A percentile compares a stretch with the other conserved stretches of the same genome.
Conservation (phyloP, 306 rosid genomes). For the Vigna trinervia region DNA sequence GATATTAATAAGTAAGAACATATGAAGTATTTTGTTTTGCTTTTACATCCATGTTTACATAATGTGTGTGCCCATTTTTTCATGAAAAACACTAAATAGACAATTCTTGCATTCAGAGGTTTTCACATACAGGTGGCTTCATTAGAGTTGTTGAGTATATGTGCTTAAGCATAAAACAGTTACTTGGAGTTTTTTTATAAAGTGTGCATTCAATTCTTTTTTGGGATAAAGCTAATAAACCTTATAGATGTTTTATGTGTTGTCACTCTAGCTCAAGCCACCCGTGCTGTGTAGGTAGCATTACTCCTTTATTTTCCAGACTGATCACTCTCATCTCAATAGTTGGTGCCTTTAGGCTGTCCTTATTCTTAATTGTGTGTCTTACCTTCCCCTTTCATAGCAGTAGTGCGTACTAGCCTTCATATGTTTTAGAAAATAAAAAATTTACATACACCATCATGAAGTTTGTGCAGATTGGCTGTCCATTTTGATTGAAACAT, state of each 20-base stretch:
- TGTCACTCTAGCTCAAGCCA: constrained; percentile 15
- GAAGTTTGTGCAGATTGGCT: constrained; percentile 33
- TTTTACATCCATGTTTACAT: constrained; percentile 16
- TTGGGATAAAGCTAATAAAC: too few relatives aligned
- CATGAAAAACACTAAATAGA: constrained; percentile 21
- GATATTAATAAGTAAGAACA: constrained; percentile 94
- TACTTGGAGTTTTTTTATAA: too few relatives aligned
- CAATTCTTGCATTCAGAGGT: constrained; percentile 9
- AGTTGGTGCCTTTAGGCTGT: constrained; percentile 8
- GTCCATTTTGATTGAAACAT: constrained; percentile 25
- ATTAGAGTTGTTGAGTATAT: constrained; percentile 34
- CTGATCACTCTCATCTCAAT: constrained; percentile 10
- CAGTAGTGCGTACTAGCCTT: constrained; percentile 6
- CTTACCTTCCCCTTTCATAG: background rate
- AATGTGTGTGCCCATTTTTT: constrained; percentile 20
- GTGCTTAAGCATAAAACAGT: too few relatives aligned
- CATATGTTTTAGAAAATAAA: background rate
- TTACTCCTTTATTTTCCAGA: background rate
- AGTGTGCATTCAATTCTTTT: too few relatives aligned
- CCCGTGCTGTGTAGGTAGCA: constrained; percentile 29
- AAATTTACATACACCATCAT: background rate
- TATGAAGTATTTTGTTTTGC: constrained; percentile 35
- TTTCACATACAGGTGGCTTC: constrained; percentile 26
- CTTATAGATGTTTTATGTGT: background rate
- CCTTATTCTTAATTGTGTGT: constrained; percentile 13